Base-by-base conservation (phyloP, 441 rosid species). In the Gossypium trilobum region DNA sequence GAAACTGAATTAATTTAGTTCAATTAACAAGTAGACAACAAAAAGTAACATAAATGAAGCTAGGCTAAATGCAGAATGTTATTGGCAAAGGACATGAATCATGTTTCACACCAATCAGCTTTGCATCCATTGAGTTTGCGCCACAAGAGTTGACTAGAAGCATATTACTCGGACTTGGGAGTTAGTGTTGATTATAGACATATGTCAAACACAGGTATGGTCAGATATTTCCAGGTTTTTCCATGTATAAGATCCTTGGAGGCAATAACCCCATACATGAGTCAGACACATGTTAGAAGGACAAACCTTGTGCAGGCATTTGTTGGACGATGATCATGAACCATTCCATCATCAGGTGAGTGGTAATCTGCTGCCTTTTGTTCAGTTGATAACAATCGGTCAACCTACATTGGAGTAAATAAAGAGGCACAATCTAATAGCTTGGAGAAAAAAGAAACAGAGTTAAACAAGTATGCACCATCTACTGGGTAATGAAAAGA, bases 271-370 rank as follows among this genome's bases (percentile, higher is more conserved):
- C 58, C 27, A 55, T 55, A 56, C 60, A 55, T 20, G n/a, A 56
- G 60, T 56, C 5, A 4, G 59, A 55, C n/a, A 20, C 27, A 20
- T 9, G 59, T 25, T 33, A 44, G 74, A 56, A 29, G 65, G 57
- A 82, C 74, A 67, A 87, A 92, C 99, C 95, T 91, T 60, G 87
- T 89, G 87, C 98, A 95, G 70, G 98, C 97, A 88, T 56, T 93
- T 74, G 99, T 95, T 78, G 99, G 94, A 63, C 98, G 97, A 88
- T 95, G 96, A 80, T 92, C 99, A 77, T 92, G 91, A 81, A 84
- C 87, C 68, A 91, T 86, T 78, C 97, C 99, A 81, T 95, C 99
- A 84, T 92, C 99, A 63, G 98, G 93, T 70, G 96, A 91, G 42
- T 85, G 84, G 83, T 89, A 95, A 82, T 95, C 98, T 22, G 98